Conservation (phyloP, 169 alveolate species). For the Blepharisma undulans region DNA sequence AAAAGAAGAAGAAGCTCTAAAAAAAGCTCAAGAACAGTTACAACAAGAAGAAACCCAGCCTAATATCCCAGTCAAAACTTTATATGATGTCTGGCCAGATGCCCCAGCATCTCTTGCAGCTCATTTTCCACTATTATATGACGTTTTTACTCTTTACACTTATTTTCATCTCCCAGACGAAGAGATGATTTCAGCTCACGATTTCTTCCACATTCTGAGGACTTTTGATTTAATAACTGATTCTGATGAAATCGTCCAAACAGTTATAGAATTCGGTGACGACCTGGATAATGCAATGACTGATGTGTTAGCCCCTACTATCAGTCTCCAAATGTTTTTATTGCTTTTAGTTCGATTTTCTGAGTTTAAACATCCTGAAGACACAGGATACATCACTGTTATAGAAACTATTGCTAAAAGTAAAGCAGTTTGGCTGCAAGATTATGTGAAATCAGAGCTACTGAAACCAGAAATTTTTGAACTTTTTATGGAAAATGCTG, state of each 20-base stretch:
- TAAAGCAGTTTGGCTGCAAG: slow-evolving; percentile 7
- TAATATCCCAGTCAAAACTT: background rate
- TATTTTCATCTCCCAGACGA: slow-evolving; percentile 25
- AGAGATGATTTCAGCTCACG: slow-evolving; percentile 25
- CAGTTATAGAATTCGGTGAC: background rate
- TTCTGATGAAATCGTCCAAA: background rate
- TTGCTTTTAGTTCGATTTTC: background rate
- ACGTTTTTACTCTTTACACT: background rate
- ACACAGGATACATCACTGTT: background rate
- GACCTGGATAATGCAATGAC: background rate
- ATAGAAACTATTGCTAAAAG: background rate
- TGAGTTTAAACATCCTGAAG: background rate
- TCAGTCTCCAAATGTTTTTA: background rate
- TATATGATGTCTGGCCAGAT: slow-evolving; percentile 34
- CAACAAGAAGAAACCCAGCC: background rate
- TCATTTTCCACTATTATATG: slow-evolving; percentile 7
- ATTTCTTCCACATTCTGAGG: slow-evolving; percentile 33
- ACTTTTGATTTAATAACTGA: slow-evolving; percentile 33
- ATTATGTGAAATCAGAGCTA: slow-evolving; percentile 18
- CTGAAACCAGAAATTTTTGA: slow-evolving; percentile 39
- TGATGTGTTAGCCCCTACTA: background rate
- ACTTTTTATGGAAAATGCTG: slow-evolving; percentile 16
- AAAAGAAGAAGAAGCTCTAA: slow-evolving; percentile 30
- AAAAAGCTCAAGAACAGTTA: slow-evolving; percentile 23
- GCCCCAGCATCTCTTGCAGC: slow-evolving; percentile 21